Percentiles rank a stretch among this genome's conserved stretches.
Conservation (phyloP, 2,329 filamentous ascomycete genomes). For the Pseudocercospora eumusae region DNA sequence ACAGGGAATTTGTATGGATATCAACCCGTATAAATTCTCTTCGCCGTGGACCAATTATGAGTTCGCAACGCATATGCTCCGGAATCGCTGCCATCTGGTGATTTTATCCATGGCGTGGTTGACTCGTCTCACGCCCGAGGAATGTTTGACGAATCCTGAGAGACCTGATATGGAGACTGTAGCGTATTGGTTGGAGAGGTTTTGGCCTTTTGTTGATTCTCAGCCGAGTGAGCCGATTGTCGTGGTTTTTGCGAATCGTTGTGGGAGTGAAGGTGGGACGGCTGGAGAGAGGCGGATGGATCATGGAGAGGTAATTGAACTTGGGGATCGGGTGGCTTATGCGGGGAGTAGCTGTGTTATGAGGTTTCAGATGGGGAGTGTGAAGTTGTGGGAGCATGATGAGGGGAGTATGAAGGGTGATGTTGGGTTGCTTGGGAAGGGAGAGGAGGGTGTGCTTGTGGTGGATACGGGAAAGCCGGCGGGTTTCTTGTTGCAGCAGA, state of each 20-base stretch:
- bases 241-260: constrained; percentile 70
- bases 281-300: constrained; percentile 33
- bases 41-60: constrained; percentile 62
- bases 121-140: constrained; percentile 56
- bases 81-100: constrained; percentile 60
- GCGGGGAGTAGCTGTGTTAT: constrained; percentile 74
- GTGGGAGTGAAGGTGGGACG: constrained; percentile 58
- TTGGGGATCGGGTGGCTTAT: constrained; percentile 57
- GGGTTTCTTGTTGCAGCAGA: constrained; percentile 35
- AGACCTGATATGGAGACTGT: constrained; percentile 71
- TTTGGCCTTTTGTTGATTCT: constrained; percentile 59
- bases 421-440: constrained; percentile 62
- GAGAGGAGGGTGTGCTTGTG: constrained; percentile 66
- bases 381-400: constrained; percentile 56
- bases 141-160: constrained; percentile 49
- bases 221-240: constrained; percentile 59
- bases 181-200: constrained; percentile 71
- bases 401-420: constrained; percentile 50
- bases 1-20: constrained; percentile 58
- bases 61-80: constrained; percentile 59
- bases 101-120: constrained; percentile 79
- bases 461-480: constrained; percentile 60
- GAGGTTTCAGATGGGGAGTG: constrained; percentile 64
- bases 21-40: constrained; percentile 64
- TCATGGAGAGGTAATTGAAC: constrained; percentile 35